Conservation (phyloP, 805 yeast genomes). For the Saccharomycopsis malanga region DNA sequence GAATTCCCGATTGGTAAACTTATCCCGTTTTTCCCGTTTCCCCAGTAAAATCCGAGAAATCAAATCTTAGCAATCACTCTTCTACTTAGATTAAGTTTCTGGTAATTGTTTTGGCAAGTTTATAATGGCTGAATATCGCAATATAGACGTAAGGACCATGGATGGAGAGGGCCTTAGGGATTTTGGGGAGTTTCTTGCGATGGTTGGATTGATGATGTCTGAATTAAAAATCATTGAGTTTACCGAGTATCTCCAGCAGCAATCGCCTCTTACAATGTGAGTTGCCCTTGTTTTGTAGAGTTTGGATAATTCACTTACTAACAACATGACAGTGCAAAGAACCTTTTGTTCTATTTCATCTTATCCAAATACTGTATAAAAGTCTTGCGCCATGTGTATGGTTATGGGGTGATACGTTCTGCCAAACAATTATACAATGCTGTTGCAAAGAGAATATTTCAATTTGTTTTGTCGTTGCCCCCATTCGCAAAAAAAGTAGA, state of each 20-base stretch:
- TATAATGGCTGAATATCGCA: background rate
- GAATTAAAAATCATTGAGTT: conserved; percentile 7
- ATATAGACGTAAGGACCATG: conserved; percentile 1
- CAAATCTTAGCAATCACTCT: no score
- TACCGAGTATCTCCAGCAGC: background rate
- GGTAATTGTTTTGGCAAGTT: no score
- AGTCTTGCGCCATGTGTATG: conserved; percentile 19
- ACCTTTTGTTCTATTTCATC: conserved; percentile 10
- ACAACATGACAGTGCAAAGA: background rate
- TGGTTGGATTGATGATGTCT: background rate
- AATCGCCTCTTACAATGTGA: conserved; percentile 6
- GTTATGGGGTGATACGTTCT: conserved; percentile 24
- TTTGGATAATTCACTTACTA: background rate
- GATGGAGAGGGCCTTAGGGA: background rate
- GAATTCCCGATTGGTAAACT: no score
- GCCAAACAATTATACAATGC: conserved; percentile 21
- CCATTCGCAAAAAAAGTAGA: conserved; percentile 50
- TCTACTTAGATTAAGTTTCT: no score
- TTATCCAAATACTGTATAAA: background rate
- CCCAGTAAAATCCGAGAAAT: no score
- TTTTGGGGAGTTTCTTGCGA: conserved; percentile 2
- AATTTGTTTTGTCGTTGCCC: conserved; percentile 40
- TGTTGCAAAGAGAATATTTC: conserved; percentile 27
- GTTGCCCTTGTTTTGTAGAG: background rate
- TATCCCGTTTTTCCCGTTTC: no score